Percentiles rank a stretch among this genome's conserved stretches.
phyloP scores from a whole-genome alignment of 208 protist genomes.

The Acanthamoeba quina region DNA sequence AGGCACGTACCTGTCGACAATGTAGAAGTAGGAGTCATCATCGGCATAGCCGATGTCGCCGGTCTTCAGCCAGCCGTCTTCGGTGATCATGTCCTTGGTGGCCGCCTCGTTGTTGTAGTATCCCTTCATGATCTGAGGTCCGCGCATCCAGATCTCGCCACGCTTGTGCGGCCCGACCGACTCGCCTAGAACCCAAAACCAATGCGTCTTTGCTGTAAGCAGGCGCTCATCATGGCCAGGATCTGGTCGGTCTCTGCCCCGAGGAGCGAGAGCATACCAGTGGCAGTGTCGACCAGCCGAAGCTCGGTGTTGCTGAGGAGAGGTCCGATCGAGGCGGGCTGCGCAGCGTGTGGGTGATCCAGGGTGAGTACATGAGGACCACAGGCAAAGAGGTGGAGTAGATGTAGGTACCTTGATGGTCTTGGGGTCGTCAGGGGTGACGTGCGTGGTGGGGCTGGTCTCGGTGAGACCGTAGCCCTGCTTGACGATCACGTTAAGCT shows the following conservation, averaged over 20 bases:
- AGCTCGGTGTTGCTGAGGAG: constrained; percentile 28
- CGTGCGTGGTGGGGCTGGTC: constrained; percentile 84
- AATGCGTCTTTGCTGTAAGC: not conserved
- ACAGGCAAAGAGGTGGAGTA: not conserved
- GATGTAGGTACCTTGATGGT: not conserved
- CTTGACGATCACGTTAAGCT: constrained; percentile 71
- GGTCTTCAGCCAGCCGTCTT: constrained; percentile 56
- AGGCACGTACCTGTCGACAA: constrained; percentile 6
- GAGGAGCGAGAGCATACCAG: not conserved
- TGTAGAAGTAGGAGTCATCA: constrained; percentile 54
- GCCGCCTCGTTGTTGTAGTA: constrained; percentile 53
- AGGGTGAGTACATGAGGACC: not conserved
- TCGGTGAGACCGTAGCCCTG: constrained; percentile 93
- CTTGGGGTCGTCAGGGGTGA: not conserved
- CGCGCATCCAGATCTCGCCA: constrained; percentile 46
- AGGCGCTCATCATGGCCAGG: not conserved
- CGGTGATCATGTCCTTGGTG: constrained; percentile 40
- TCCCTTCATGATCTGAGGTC: constrained; percentile 64
- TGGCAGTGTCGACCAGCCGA: constrained; percentile 4
- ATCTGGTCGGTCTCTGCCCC: not conserved
- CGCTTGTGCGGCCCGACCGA: constrained; percentile 17
- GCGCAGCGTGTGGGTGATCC: not conserved
- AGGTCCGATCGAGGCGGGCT: not conserved
- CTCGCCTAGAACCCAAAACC: constrained; percentile 33
- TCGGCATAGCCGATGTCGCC: constrained; percentile 53